Evolutionary conservation across 352 stramenopile genomes (phyloP).

Genomic region (Phytophthora sojae): DNA sequence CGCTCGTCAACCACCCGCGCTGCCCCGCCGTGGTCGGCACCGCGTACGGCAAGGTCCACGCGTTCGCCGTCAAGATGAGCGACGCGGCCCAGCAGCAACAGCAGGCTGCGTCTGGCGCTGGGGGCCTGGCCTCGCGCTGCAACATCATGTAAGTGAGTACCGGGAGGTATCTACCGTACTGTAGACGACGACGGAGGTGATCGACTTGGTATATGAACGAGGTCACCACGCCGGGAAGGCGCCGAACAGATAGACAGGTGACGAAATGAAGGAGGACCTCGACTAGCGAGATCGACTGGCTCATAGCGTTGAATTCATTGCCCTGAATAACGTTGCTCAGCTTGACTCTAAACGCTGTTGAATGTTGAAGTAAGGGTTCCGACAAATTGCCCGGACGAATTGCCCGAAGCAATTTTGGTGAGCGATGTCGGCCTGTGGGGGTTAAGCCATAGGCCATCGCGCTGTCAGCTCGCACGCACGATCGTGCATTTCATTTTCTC

Average conservation of each 20-base stretch:
- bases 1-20: constrained; percentile 68
- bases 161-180: not conserved
- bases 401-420: not conserved
- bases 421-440: not conserved
- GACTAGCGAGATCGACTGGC: constrained; percentile 25
- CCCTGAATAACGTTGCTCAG: constrained; percentile 2
- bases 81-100: constrained; percentile 59
- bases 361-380: not conserved
- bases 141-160: constrained; percentile 65
- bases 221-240: not conserved
- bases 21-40: constrained; percentile 63
- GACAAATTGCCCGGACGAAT: not conserved
- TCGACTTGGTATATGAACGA: constrained; percentile 1
- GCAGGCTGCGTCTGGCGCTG: constrained; percentile 37
- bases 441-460: not conserved
- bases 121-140: constrained; percentile 59
- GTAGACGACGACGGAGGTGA: constrained; percentile 12
- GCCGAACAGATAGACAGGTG: constrained; percentile 33
- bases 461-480: not conserved
- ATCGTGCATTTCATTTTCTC: not conserved
- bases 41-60: constrained; percentile 76
- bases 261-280: constrained; percentile 12
- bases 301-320: constrained; percentile 12
- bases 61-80: constrained; percentile 74
- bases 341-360: not conserved